Base-by-base conservation (phyloP, 129 eudicot genomes). In the Heracleum sosnowskyi region DNA sequence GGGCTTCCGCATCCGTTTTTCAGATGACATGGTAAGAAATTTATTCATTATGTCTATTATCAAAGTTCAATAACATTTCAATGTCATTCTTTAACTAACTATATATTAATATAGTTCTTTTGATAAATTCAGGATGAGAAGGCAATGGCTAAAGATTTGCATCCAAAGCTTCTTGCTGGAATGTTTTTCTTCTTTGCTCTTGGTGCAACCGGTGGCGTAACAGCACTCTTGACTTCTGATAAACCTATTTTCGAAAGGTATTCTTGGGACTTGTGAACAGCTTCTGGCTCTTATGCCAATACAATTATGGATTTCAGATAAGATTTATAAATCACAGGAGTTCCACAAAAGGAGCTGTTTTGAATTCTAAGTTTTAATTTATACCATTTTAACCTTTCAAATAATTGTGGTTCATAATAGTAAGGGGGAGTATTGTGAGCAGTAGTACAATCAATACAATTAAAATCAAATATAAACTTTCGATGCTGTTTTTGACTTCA, bases 111-210 rank as follows among this genome's bases (percentile, higher is more conserved):
- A 2, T 49, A 18, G 18, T 24, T 11, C 9, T 15, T 26, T 60
- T 60, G 31, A n/a, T 60, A 66, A 66, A 31, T 66, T 69, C 63
- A 95, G 98, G 98, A 91, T 77, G 98, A 91, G 80, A 95, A 91
- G 79, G 98, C 97, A 53, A 95, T 86, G 88, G 98, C 98, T 26
- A 95, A 91, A 83, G 98, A 95, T 80, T 90, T 95, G 97, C 98
- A 95, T 64, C 98, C 97, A 28, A 91, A 95, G 79, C 97, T 95
- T 62, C 89, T 94, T 4, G 98, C 87, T 29, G 98, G 97, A 45
- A 94, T 94, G 97, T 91, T 91, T 81, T 93, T 93, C 90, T 93
- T 93, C 85, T 93, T 93, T 57, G 93, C 98, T 71, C 91, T 91
- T 63, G 97, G 98, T 68, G 98, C 98, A 69, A 93, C 98, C 26